A percentile compares a stretch with the other conserved stretches of the same genome.
Conservation (phyloP, 2,329 filamentous ascomycete species). For the Exophiala phaeomuriformis region DNA sequence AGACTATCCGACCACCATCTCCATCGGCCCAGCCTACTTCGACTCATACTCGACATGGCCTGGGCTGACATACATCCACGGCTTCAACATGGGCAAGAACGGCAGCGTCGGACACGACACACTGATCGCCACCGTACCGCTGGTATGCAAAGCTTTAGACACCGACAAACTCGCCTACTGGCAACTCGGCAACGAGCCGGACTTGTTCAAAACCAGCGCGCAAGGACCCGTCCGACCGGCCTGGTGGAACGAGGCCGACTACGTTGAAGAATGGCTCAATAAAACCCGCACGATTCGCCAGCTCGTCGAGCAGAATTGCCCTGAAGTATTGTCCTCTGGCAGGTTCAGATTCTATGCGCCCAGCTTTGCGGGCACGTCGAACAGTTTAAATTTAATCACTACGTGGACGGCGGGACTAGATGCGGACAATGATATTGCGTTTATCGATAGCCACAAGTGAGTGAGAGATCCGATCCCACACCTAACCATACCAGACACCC, state of each 20-base stretch:
- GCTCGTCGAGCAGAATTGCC: constrained; percentile 45
- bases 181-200: constrained; percentile 60
- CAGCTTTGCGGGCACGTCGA: constrained; percentile 49
- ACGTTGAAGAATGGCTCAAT: constrained; percentile 52
- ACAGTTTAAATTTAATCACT: constrained; percentile 45
- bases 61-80: constrained; percentile 51
- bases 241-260: constrained; percentile 49
- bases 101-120: constrained; percentile 46
- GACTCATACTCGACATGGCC: constrained; percentile 56
- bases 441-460: constrained; percentile 56
- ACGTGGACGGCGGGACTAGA: constrained; percentile 52
- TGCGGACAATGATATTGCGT: constrained; percentile 42
- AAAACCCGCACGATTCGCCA: constrained; percentile 46
- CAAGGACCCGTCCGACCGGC: constrained; percentile 48
- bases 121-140: constrained; percentile 51
- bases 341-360: constrained; percentile 51
- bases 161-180: constrained; percentile 47
- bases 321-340: constrained; percentile 38
- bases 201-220: constrained; percentile 49
- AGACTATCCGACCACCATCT: constrained; percentile 56
- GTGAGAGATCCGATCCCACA: constrained; percentile 15
- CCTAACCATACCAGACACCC: background rate
- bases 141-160: constrained; percentile 51
- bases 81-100: constrained; percentile 55
- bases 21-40: constrained; percentile 56